A percentile compares a stretch with the other conserved stretches of the same genome.
Evolutionary conservation across 148 eudicot genomes (phyloP).

Genomic region (Rhododendron molle): DNA sequence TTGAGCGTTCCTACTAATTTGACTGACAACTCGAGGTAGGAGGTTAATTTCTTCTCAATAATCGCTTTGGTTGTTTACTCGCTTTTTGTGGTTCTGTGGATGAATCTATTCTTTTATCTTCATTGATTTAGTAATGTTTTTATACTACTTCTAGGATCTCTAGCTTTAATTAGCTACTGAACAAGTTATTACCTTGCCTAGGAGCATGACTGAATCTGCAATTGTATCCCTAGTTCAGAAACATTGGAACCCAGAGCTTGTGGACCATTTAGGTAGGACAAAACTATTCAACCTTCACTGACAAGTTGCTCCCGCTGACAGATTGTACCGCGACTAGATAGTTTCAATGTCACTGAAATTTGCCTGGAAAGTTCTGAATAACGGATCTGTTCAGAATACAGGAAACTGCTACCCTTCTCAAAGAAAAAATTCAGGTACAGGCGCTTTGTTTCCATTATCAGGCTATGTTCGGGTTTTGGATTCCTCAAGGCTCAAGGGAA

Average conservation of each 20-base stretch:
- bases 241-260: not conserved
- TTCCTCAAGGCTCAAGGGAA: not conserved
- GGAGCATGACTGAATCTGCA: not conserved
- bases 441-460: not conserved
- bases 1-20: not conserved
- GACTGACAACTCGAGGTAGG: not conserved
- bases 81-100: not conserved
- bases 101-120: not conserved
- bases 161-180: not conserved
- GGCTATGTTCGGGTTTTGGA: not conserved
- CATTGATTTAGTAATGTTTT: not conserved
- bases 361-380: not conserved
- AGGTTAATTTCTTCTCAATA: not conserved
- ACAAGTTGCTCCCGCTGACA: not conserved
- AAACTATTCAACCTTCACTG: not conserved
- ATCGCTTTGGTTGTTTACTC: not conserved
- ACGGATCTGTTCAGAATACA: not conserved
- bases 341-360: not conserved
- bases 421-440: not conserved
- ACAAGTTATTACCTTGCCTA: not conserved
- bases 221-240: not conserved
- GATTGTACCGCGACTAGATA: not conserved
- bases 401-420: not conserved
- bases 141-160: not conserved
- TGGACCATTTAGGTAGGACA: not conserved